These are phyloP conservation scores for Candida neerlandica DNA, from an alignment of 1,139 yeast species.

Conservation along the genomic window DNA sequence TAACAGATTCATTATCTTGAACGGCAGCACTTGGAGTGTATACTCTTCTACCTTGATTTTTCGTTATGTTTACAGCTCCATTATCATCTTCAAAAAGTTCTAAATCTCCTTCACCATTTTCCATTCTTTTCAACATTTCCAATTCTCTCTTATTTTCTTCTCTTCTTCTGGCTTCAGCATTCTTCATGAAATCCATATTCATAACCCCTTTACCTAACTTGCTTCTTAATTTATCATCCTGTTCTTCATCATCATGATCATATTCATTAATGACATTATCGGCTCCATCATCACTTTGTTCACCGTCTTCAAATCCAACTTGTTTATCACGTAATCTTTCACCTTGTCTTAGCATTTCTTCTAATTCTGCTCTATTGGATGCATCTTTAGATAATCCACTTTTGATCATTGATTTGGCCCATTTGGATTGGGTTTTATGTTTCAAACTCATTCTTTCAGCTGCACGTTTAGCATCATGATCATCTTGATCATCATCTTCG, in stretches of 20 bases:
- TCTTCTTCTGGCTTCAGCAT: conserved; percentile 71
- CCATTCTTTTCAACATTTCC: conserved; percentile 50
- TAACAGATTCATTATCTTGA: conserved; percentile 43
- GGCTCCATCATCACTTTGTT: conserved; percentile 48
- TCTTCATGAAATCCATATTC: conserved; percentile 93
- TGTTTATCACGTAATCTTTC: conserved; percentile 76
- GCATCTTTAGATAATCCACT: conserved; percentile 90
- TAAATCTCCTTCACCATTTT: conserved; percentile 45
- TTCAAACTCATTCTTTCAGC: conserved; percentile 89
- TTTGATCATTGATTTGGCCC: conserved; percentile 91
- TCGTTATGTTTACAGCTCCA: conserved; percentile 46
- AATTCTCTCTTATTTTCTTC: conserved; percentile 57
- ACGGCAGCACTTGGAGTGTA: conserved; percentile 65
- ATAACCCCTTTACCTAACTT: conserved; percentile 81
- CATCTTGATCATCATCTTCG: conserved; percentile 56
- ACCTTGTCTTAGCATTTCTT: conserved; percentile 90
- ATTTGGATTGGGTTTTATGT: conserved; percentile 83
- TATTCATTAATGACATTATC: conserved; percentile 61
- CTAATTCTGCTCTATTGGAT: conserved; percentile 82
- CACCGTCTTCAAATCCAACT: conserved; percentile 64
- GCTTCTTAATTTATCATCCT: conserved; percentile 35
- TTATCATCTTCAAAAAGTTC: conserved; percentile 34
- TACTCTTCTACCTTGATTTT: conserved; percentile 79
- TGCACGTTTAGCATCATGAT: conserved; percentile 74
- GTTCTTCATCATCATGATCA: conserved; percentile 37